Base-by-base conservation (phyloP, 768 basidiomycete species). In the Kwoniella dejecticola region DNA sequence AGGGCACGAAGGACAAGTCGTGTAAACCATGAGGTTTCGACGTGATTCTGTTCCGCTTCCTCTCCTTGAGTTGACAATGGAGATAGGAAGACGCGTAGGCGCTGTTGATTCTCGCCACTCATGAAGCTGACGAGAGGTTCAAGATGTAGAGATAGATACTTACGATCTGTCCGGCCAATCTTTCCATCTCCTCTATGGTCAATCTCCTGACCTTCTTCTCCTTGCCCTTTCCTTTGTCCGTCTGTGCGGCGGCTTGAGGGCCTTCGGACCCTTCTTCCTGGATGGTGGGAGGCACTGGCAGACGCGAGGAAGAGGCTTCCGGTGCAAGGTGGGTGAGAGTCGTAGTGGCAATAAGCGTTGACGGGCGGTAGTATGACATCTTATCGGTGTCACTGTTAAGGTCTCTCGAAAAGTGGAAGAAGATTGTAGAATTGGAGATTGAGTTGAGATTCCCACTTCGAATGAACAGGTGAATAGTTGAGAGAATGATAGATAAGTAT, bases 291-390 rank as follows among this genome's bases (percentile, higher is more conserved):
- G 62, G 62, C 2, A 44, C 23, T 23, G 59, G 59, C 2, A 36
- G 50, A 17, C 49, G 59, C 24, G 59, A 60, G 11, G 59, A 44
- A 41, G 53, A 40, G 48, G 41, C 47, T 23, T 27, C 27, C 13
- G 48, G 21, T 23, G n/a, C 27, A 48, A 58, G 41, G 62, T 58
- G 41, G 44, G 47, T 41, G 41, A 17, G 6, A 27, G 31, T 44
- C 24, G 21, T 15, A 52, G 54, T 21, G 40, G 42, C 27, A 30
- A 52, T 23, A 27, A 30, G 24, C 4, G 41, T 38, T 4, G 55
- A 42, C 17, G 59, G 50, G 23, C 42, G 36, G 41, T 60, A 60
- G 59, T 60, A 60, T 23, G 59, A 60, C 59, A 60, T 60, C 8
- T 38, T 38, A 17, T 38, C 8, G 8, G n/a, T n/a, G n/a, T n/a